Percentiles rank a stretch among this genome's conserved stretches.
phyloP scores from a whole-genome alignment of 2,329 filamentous ascomycete species.

The Cadophora malorum region DNA sequence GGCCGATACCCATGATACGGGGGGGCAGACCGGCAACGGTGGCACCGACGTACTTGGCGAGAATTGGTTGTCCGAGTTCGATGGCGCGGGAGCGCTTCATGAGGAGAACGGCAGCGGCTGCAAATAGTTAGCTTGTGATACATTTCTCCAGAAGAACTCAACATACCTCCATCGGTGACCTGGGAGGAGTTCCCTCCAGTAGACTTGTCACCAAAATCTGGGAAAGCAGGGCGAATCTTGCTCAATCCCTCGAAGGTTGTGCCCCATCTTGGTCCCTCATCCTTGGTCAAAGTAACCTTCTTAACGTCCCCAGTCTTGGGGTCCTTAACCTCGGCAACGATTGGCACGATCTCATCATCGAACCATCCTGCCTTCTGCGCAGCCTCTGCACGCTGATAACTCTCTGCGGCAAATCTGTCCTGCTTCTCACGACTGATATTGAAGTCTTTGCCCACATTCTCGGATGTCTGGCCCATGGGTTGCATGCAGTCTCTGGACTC shows the following conservation, averaged over 20 bases:
- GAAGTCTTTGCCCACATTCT: constrained; percentile 94
- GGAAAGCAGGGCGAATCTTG: constrained; percentile 91
- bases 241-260: constrained; percentile 82
- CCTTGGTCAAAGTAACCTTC: constrained; percentile 78
- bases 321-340: constrained; percentile 82
- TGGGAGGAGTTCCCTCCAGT: constrained; percentile 96
- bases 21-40: constrained; percentile 90
- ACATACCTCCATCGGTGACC: constrained; percentile 84
- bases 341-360: constrained; percentile 92
- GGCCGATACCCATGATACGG: constrained; percentile 95
- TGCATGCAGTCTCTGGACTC: constrained; percentile 87
- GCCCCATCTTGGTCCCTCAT: constrained; percentile 90
- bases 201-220: constrained; percentile 83
- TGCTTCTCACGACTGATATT: constrained; percentile 79
- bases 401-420: constrained; percentile 86
- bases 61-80: constrained; percentile 85
- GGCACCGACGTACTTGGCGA: constrained; percentile 93
- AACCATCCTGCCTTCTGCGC: constrained; percentile 93
- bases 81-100: constrained; percentile 94
- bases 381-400: constrained; percentile 83
- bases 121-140: constrained; percentile 35
- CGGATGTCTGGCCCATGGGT: constrained; percentile 97
- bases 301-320: constrained; percentile 80
- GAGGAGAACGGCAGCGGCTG: constrained; percentile 82
- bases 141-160: not conserved